Percentiles rank a stretch among this genome's conserved stretches.
phyloP scores from a whole-genome alignment of 805 yeast species.

The Lipomyces yamadae region DNA sequence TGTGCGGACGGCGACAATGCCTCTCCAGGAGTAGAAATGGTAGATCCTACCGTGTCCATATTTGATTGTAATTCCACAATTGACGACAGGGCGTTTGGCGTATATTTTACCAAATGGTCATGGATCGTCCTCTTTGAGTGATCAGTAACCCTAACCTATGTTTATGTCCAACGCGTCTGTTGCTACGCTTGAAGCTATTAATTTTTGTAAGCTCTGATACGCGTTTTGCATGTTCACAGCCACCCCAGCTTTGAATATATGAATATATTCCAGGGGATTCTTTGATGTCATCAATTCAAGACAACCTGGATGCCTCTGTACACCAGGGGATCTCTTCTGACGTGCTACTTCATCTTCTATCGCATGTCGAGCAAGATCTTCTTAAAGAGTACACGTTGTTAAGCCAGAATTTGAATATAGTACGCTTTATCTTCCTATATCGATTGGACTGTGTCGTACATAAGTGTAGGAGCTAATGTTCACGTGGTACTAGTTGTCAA shows the following conservation, averaged over 20 bases:
- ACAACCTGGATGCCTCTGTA: neutral
- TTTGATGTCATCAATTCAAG: conserved; percentile 6
- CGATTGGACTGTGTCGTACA: neutral
- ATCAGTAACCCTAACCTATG: conserved; percentile 7
- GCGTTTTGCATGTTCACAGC: too few relatives aligned
- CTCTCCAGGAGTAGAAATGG: conserved; percentile 7
- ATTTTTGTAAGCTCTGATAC: too few relatives aligned
- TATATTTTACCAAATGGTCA: too few relatives aligned
- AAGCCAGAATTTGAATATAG: conserved; percentile 20
- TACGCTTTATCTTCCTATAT: conserved; percentile 7
- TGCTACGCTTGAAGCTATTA: too few relatives aligned
- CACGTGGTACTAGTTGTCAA: conserved; percentile 17
- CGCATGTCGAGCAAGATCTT: conserved; percentile 31
- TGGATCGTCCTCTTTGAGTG: neutral
- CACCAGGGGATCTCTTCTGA: conserved; percentile 17
- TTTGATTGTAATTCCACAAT: neutral
- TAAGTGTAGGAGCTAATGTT: neutral
- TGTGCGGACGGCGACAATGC: conserved; percentile 1
- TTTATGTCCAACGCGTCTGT: conserved; percentile 1
- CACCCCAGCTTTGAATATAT: too few relatives aligned
- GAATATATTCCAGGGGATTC: neutral
- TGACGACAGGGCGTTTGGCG: neutral
- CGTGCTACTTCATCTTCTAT: conserved; percentile 21
- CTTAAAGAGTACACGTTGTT: conserved; percentile 28
- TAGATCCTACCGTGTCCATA: conserved; percentile 3